These are phyloP conservation scores for Phaeotremella fagi DNA, from an alignment of 768 basidiomycete genomes.

Conservation along the genomic window DNA sequence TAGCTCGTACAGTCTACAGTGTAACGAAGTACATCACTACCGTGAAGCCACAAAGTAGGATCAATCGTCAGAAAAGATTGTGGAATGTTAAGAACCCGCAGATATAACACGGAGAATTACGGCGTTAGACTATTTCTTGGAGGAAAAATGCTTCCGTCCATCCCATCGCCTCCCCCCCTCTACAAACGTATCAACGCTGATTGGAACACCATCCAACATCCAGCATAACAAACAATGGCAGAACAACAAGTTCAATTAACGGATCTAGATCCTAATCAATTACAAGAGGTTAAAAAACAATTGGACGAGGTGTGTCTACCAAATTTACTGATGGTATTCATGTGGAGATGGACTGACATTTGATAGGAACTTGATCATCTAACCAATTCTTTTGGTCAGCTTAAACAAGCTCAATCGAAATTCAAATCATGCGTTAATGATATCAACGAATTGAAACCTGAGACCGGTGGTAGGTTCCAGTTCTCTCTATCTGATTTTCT, in stretches of 20 bases:
- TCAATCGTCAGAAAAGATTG: neutral
- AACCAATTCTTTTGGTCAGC: slow-evolving; percentile 82
- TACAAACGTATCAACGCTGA: no score
- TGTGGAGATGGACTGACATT: neutral
- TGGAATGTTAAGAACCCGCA: neutral
- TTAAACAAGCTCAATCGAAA: slow-evolving; percentile 88
- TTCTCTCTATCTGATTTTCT: neutral
- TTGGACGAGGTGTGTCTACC: slow-evolving; percentile 70
- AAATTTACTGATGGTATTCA: neutral
- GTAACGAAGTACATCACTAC: no score
- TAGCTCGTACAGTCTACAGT: no score
- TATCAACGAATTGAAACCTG: slow-evolving; percentile 65
- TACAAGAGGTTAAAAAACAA: slow-evolving; percentile 82
- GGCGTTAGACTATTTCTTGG: neutral
- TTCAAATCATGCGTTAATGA: slow-evolving; percentile 83
- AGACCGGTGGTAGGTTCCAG: slow-evolving; percentile 53
- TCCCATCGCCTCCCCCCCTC: no score
- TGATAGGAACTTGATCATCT: slow-evolving; percentile 83
- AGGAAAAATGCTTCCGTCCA: no score
- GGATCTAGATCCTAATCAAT: slow-evolving; percentile 79
- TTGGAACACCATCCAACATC: no score
- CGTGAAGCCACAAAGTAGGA: no score
- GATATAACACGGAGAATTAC: neutral
- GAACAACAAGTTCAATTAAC: slow-evolving; percentile 69
- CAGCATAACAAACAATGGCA: slow-evolving; percentile 46